Conservation (phyloP, 73 alveolate genomes). For the Stentor roeselii region DNA sequence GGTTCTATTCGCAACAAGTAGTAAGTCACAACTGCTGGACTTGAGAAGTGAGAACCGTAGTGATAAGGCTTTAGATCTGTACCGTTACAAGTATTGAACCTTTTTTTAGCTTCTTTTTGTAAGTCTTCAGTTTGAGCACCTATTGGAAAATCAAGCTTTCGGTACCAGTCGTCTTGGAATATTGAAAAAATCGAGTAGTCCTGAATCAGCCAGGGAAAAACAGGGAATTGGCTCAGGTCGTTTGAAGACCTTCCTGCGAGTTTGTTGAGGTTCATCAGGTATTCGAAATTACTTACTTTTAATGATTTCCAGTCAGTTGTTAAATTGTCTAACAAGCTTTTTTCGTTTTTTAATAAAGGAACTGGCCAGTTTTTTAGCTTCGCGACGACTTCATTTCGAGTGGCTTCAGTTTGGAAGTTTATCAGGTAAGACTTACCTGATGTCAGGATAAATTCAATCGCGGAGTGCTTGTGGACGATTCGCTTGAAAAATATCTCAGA, state of each 20-base stretch:
- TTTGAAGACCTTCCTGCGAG: conserved; percentile 82
- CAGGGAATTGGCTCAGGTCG: conserved; percentile 94
- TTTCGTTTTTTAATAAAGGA: background rate
- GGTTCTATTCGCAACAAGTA: conserved; percentile 87
- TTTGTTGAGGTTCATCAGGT: conserved; percentile 76
- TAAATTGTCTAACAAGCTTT: background rate
- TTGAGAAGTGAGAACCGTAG: conserved; percentile 93
- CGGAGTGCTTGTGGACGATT: background rate
- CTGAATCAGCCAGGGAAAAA: conserved; percentile 91
- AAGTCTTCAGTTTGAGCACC: conserved; percentile 77
- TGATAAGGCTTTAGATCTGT: conserved; percentile 59
- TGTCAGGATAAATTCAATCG: conserved; percentile 19
- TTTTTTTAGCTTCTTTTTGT: background rate
- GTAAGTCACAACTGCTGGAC: conserved; percentile 90
- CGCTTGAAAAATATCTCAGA: conserved; percentile 22
- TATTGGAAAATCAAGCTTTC: conserved; percentile 90
- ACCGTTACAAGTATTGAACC: background rate
- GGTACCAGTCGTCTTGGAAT: conserved; percentile 58
- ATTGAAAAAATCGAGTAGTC: conserved; percentile 54
- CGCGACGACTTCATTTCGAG: background rate
- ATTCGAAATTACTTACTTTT: conserved; percentile 71
- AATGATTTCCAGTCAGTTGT: conserved; percentile 37
- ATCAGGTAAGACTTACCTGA: conserved; percentile 18
- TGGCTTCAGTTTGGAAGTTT: background rate
- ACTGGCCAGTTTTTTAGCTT: background rate